Conservation (phyloP, 148 eudicot genomes). For the Rhododendron henanense region DNA sequence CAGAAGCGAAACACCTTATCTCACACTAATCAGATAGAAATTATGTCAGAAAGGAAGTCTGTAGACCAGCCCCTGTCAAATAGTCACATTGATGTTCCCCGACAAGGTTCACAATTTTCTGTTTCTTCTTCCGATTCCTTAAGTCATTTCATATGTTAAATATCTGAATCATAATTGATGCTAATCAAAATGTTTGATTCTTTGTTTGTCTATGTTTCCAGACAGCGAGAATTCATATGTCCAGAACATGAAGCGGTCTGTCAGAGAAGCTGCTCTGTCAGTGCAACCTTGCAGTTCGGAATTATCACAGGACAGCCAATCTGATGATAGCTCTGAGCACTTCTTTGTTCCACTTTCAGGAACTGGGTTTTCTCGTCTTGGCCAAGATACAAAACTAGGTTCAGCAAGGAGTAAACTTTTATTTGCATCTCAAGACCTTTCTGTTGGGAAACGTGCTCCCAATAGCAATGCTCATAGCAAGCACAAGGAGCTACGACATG, state of each 20-base stretch:
- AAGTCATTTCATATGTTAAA: neutral
- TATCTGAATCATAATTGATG: neutral
- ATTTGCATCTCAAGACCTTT: conserved; percentile 50
- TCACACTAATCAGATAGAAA: conserved; percentile 48
- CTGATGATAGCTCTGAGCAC: conserved; percentile 96
- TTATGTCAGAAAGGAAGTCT: conserved; percentile 43
- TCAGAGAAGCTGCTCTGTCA: conserved; percentile 95
- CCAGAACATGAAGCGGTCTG: conserved; percentile 78
- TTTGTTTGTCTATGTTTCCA: conserved; percentile 25
- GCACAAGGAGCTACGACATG: conserved; percentile 46
- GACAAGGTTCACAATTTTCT: conserved; percentile 47
- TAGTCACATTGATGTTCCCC: conserved; percentile 32
- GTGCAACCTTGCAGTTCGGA: conserved; percentile 54
- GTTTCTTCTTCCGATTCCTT: neutral
- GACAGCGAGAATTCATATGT: conserved; percentile 56
- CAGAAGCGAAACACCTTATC: conserved; percentile 46
- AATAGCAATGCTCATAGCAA: conserved; percentile 38
- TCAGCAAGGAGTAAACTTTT: conserved; percentile 42
- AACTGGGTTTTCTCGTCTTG: conserved; percentile 60
- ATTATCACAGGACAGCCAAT: conserved; percentile 71
- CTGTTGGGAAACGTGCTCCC: conserved; percentile 40
- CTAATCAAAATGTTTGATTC: neutral
- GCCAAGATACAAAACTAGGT: conserved; percentile 49
- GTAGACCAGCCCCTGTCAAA: conserved; percentile 42
- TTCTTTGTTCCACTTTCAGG: conserved; percentile 85